phyloP scores from a whole-genome alignment of 495 filamentous ascomycete genomes.

The Xylona heveae region DNA sequence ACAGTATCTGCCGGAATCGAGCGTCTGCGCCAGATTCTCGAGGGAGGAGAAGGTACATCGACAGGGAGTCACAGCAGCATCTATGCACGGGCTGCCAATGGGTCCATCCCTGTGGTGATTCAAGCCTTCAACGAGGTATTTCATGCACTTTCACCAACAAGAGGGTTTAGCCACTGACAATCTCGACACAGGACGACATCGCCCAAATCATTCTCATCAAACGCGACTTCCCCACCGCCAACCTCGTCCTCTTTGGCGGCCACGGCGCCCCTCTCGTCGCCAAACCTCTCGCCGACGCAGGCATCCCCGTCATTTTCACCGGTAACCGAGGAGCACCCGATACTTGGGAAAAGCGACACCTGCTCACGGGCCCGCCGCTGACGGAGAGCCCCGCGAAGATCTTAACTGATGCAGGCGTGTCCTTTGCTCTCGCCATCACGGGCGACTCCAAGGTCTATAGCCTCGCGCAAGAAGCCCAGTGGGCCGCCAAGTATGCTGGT shows the following conservation, averaged over 20 bases:
- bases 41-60: neutral
- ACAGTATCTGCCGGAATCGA: conserved; percentile 10
- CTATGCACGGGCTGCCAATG: neutral
- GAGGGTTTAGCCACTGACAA: neutral
- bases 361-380: conserved; percentile 26
- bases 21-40: neutral
- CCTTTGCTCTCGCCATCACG: conserved; percentile 11
- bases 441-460: conserved; percentile 11
- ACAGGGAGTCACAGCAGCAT: neutral
- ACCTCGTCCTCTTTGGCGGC: conserved; percentile 24
- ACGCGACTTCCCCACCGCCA: conserved; percentile 13
- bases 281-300: conserved; percentile 20
- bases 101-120: conserved; percentile 13
- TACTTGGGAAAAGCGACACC: conserved; percentile 24
- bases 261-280: conserved; percentile 27
- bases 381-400: conserved; percentile 16
- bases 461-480: conserved; percentile 13
- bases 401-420: conserved; percentile 16
- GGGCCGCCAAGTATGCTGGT: conserved; percentile 15
- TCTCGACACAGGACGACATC: conserved; percentile 14
- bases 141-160: neutral
- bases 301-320: conserved; percentile 25
- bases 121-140: conserved; percentile 15
- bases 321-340: conserved; percentile 20
- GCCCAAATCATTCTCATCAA: conserved; percentile 15